A percentile compares a stretch with the other conserved stretches of the same genome.
These are phyloP conservation scores for Beauveria scarabaeidicola DNA, from an alignment of 2,329 filamentous ascomycete species.

Conservation along the genomic window DNA sequence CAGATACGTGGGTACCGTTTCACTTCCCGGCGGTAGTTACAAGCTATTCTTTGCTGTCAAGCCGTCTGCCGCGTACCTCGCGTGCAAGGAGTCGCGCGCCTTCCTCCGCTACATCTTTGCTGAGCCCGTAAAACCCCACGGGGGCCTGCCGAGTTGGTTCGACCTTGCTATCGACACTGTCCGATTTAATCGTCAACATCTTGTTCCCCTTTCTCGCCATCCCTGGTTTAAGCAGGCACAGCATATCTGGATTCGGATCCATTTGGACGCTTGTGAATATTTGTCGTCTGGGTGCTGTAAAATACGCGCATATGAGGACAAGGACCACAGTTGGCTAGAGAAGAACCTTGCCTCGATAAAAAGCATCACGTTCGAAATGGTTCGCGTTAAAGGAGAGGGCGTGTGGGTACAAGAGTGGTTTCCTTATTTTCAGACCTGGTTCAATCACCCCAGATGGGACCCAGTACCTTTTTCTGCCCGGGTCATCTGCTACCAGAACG, in stretches of 20 bases:
- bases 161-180: neutral
- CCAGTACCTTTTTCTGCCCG: no score
- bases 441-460: no score
- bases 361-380: neutral
- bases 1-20: neutral
- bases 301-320: neutral
- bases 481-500: no score
- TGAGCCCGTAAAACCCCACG: neutral
- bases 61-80: constrained; percentile 2
- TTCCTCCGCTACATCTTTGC: constrained; percentile 5
- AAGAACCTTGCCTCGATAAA: neutral
- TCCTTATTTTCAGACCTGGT: no score
- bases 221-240: constrained; percentile 1
- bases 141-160: constrained; percentile 5
- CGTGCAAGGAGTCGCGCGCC: constrained; percentile 3
- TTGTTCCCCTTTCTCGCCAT: neutral
- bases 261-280: neutral
- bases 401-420: no score
- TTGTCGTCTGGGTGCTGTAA: no score
- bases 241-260: neutral
- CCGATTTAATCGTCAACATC: neutral
- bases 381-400: no score
- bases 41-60: neutral
- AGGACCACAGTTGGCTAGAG: neutral
- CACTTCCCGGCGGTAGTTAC: neutral